Conservation (phyloP, 2,329 filamentous ascomycete species). For the Hirsutella minnesotensis region DNA sequence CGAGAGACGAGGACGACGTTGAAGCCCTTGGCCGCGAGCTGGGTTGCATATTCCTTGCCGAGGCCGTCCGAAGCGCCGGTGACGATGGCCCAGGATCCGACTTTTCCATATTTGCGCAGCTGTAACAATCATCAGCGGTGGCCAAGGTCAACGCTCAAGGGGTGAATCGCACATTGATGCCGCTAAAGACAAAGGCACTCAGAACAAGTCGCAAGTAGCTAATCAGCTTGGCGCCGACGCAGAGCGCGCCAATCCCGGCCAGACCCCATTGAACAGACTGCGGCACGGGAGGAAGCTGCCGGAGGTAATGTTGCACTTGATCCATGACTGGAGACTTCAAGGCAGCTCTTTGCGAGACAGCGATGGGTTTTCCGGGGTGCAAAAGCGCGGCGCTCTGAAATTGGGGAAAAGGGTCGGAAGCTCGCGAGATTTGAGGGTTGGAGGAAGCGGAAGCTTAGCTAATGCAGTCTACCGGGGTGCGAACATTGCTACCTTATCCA, state of each 20-base stretch:
- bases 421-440: too few species aligned
- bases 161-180: conserved; percentile 42
- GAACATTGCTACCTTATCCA: too few species aligned
- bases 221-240: conserved; percentile 41
- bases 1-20: conserved; percentile 92
- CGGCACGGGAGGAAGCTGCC: conserved; percentile 23
- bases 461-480: too few species aligned
- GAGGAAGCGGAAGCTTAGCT: too few species aligned
- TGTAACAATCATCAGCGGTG: conserved; percentile 21
- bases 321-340: conserved; percentile 12
- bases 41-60: conserved; percentile 88
- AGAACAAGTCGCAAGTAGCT: conserved; percentile 50
- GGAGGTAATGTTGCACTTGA: conserved; percentile 12
- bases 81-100: conserved; percentile 86
- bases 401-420: too few species aligned
- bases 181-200: conserved; percentile 56
- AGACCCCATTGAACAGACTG: conserved; percentile 33
- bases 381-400: too few species aligned
- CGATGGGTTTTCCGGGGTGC: too few species aligned
- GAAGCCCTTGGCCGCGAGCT: conserved; percentile 85
- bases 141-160: background rate
- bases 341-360: too few species aligned
- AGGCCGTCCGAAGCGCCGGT: conserved; percentile 95
- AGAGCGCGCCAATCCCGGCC: conserved; percentile 46
- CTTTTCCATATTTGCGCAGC: conserved; percentile 83